phyloP scores from a whole-genome alignment of 352 stramenopile genomes.

The Globisporangium nagaii region DNA sequence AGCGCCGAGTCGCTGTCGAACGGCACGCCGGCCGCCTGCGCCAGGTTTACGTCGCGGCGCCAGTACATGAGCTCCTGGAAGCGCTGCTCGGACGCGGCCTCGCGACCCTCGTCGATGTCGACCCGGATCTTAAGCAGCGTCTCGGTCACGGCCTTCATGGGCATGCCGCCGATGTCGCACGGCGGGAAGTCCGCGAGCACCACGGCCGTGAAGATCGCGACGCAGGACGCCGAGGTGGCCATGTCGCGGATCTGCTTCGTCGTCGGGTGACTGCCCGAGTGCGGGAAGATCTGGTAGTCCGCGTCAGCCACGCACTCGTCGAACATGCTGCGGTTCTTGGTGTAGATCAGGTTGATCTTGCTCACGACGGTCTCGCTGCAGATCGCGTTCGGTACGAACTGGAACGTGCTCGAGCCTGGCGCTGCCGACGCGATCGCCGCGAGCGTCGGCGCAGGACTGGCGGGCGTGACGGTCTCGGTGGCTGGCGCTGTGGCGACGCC shows the following conservation, averaged over 20 bases:
- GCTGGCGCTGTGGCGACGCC: neutral
- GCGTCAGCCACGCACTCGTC: conserved; percentile 45
- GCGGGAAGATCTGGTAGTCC: conserved; percentile 64
- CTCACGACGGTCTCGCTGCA: conserved; percentile 37
- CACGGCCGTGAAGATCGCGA: conserved; percentile 53
- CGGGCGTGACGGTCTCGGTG: neutral
- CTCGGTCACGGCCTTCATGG: conserved; percentile 40
- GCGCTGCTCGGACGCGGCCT: conserved; percentile 26
- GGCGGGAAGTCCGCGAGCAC: conserved; percentile 38
- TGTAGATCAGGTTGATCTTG: conserved; percentile 46
- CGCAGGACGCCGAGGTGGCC: conserved; percentile 36
- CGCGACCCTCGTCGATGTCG: conserved; percentile 19
- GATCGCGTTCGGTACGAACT: conserved; percentile 26
- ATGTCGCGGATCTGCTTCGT: conserved; percentile 46
- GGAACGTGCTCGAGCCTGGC: conserved; percentile 42
- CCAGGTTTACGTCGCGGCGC: conserved; percentile 46
- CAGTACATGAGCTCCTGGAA: conserved; percentile 52
- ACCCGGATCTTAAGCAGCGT: conserved; percentile 60
- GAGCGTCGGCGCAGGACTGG: conserved; percentile 21
- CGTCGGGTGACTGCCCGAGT: conserved; percentile 36
- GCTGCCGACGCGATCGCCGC: conserved; percentile 25
- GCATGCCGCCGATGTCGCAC: conserved; percentile 45
- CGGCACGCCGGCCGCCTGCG: conserved; percentile 27
- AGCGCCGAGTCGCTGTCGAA: conserved; percentile 42
- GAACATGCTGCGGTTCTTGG: conserved; percentile 49